Evolutionary conservation across 306 rosid species (phyloP).

Genomic region (Glycine tomentella): DNA sequence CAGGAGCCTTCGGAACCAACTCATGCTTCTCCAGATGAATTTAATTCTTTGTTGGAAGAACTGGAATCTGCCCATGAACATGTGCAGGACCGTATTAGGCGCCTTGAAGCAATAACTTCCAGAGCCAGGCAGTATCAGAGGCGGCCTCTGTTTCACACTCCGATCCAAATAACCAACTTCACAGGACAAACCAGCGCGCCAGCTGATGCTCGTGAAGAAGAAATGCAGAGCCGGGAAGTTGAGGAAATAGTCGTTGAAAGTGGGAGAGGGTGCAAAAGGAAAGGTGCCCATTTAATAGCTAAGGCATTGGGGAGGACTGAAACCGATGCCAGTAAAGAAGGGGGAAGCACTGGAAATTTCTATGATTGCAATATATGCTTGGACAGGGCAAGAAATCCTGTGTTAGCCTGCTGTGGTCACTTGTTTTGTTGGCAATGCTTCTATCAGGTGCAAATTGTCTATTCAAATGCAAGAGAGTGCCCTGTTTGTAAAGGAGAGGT

Average conservation of each 20-base stretch:
- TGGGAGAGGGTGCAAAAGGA: conserved; percentile 47
- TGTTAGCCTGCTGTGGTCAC: conserved; percentile 93
- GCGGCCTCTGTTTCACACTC: conserved; percentile 50
- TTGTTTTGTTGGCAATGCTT: conserved; percentile 95
- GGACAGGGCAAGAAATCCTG: conserved; percentile 70
- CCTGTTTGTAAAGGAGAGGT: conserved; percentile 88
- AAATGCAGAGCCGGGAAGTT: conserved; percentile 11
- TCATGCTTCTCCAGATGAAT: conserved; percentile 50
- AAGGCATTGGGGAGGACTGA: conserved; percentile 65
- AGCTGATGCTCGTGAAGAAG: conserved; percentile 35
- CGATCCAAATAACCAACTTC: conserved; percentile 51
- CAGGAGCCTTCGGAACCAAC: conserved; percentile 67
- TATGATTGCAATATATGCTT: conserved; percentile 80
- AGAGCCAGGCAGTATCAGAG: conserved; percentile 71
- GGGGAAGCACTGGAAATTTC: conserved; percentile 51
- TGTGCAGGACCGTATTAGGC: conserved; percentile 73
- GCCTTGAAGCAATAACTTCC: conserved; percentile 67
- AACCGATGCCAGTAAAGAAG: conserved; percentile 40
- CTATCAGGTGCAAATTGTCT: conserved; percentile 60
- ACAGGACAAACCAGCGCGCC: conserved; percentile 24
- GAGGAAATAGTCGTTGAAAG: conserved; percentile 45
- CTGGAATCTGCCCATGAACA: conserved; percentile 63
- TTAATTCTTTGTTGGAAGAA: conserved; percentile 62
- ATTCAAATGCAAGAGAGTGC: conserved; percentile 70
- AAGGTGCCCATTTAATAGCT: conserved; percentile 59